Evolutionary conservation across 1,284 basidiomycete genomes (phyloP).

Genomic region (Ceratobasidium sp.): DNA sequence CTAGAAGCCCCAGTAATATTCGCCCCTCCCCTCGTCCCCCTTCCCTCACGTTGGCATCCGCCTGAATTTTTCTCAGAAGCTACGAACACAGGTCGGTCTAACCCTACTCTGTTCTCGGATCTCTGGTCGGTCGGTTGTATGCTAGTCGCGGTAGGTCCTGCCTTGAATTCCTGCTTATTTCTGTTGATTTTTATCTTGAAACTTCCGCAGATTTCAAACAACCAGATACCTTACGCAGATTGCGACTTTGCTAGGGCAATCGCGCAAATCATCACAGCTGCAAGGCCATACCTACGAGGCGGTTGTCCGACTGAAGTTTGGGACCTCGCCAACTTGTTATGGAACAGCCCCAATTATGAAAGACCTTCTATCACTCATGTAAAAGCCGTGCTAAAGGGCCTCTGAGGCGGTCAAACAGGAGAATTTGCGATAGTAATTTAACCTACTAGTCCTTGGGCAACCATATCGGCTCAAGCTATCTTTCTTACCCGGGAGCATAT

Average conservation of each 20-base stretch:
- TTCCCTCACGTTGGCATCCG: constrained; percentile 34
- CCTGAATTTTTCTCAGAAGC: constrained; percentile 21
- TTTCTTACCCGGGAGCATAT: too few relatives aligned
- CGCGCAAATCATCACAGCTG: background rate
- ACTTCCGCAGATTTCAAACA: constrained; percentile 14
- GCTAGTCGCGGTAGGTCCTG: constrained; percentile 9
- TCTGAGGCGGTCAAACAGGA: too few relatives aligned
- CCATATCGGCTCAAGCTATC: too few relatives aligned
- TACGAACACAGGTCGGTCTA: background rate
- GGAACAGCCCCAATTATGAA: constrained; percentile 15
- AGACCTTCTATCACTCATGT: too few relatives aligned
- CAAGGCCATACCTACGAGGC: constrained; percentile 2
- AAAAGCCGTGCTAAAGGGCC: too few relatives aligned
- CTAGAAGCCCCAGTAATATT: constrained; percentile 20
- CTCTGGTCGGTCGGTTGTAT: constrained; percentile 23
- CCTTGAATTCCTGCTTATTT: too few relatives aligned
- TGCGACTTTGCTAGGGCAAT: constrained; percentile 14
- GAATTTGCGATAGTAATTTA: too few relatives aligned
- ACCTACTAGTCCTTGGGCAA: too few relatives aligned
- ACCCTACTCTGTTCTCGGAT: constrained; percentile 30
- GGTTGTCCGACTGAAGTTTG: background rate
- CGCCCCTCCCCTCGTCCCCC: constrained; percentile 7
- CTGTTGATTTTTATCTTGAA: too few relatives aligned
- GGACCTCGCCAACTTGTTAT: background rate
- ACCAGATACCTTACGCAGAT: constrained; percentile 6